phyloP scores from a whole-genome alignment of 306 rosid species.

The Carpinus viminea region DNA sequence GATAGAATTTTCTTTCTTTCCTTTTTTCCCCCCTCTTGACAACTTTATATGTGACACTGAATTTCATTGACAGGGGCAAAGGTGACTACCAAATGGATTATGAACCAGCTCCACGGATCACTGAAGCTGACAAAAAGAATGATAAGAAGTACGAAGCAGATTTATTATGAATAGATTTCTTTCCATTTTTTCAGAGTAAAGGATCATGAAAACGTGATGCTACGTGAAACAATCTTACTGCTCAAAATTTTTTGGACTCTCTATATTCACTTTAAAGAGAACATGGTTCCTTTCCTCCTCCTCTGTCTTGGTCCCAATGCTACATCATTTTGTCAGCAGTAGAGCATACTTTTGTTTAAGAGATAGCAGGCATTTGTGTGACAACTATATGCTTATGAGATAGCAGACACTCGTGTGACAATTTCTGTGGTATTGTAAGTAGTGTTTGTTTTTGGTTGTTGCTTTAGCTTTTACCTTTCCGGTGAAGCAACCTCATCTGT shows the following conservation, averaged over 20 bases:
- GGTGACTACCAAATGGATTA: constrained; percentile 92
- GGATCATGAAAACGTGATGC: too few species aligned
- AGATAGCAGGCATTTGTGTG: neutral
- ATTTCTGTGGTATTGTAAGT: neutral
- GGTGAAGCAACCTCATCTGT: neutral
- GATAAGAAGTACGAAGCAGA: constrained; percentile 62
- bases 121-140: constrained; percentile 89
- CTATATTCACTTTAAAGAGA: neutral
- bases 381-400: neutral
- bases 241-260: neutral
- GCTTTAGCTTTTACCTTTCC: neutral
- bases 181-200: neutral
- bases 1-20: neutral
- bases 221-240: too few species aligned
- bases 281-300: neutral
- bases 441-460: neutral
- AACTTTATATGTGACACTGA: constrained; percentile 12
- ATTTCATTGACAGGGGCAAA: constrained; percentile 49
- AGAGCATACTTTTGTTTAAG: neutral
- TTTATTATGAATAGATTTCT: neutral
- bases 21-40: too few species aligned
- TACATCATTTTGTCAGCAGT: neutral
- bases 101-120: constrained; percentile 85
- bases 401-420: neutral
- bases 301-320: neutral